These are phyloP conservation scores for Ambrosia hybrid DNA, from an alignment of 140 eudicot genomes.

Conservation along the genomic window DNA sequence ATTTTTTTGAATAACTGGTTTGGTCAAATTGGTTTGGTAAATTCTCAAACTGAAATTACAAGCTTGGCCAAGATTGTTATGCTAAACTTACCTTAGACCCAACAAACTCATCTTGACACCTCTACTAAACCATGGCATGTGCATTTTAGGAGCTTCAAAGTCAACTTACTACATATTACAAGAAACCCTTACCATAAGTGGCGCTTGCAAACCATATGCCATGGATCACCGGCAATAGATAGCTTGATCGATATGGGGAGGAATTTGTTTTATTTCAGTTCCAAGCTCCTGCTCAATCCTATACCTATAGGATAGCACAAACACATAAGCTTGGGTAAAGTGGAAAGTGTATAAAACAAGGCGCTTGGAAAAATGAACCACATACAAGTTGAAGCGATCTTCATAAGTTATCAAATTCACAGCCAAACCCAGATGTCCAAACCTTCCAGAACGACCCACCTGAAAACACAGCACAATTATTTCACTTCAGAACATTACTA, in stretches of 20 bases:
- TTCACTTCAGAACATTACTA: conserved; percentile 15
- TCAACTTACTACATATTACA: background rate
- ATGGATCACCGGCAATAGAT: conserved; percentile 58
- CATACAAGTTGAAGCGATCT: conserved; percentile 84
- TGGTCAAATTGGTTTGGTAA: too few relatives aligned
- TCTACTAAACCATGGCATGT: too few relatives aligned
- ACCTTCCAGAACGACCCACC: conserved; percentile 93
- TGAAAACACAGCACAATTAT: conserved; percentile 26
- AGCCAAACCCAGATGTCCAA: conserved; percentile 80
- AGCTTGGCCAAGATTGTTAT: too few relatives aligned
- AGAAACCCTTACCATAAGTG: conserved; percentile 12
- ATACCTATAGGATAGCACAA: conserved; percentile 42
- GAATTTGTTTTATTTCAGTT: conserved; percentile 79
- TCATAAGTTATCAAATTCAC: conserved; percentile 73
- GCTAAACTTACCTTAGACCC: background rate
- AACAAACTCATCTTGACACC: too few relatives aligned
- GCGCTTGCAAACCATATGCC: conserved; percentile 18
- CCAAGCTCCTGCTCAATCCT: conserved; percentile 92
- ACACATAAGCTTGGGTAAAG: conserved; percentile 10
- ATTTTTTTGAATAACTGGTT: too few relatives aligned
- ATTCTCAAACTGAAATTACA: too few relatives aligned
- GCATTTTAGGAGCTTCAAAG: too few relatives aligned
- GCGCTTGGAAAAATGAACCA: conserved; percentile 16
- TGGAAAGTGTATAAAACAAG: background rate
- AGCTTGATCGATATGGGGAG: conserved; percentile 67